phyloP scores from a whole-genome alignment of 2,329 filamentous ascomycete species.

The Boeremia exigua region DNA sequence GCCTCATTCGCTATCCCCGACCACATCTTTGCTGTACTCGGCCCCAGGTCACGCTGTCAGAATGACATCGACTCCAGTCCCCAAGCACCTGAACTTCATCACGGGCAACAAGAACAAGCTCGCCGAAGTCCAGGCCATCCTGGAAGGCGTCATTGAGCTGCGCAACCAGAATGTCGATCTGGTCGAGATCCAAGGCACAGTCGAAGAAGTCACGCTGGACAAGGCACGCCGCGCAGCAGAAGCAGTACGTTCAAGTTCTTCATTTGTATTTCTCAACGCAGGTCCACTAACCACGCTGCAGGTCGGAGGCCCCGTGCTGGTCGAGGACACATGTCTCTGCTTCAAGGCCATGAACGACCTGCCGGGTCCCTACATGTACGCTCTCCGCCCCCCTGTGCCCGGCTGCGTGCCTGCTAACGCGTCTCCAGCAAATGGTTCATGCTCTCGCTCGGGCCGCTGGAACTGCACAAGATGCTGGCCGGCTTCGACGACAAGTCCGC shows the following conservation, averaged over 20 bases:
- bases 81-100: constrained; percentile 81
- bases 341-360: constrained; percentile 91
- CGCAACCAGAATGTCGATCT: constrained; percentile 78
- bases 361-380: constrained; percentile 92
- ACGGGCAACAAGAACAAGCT: constrained; percentile 97
- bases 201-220: constrained; percentile 88
- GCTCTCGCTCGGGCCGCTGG: constrained; percentile 77
- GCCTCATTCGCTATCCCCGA: background rate
- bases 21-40: background rate
- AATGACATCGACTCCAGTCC: constrained; percentile 29
- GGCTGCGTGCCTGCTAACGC: constrained; percentile 1
- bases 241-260: constrained; percentile 59
- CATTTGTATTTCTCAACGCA: background rate
- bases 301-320: constrained; percentile 86
- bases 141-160: constrained; percentile 73
- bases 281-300: constrained; percentile 45
- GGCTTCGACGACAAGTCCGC: constrained; percentile 91
- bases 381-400: background rate
- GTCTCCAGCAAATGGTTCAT: constrained; percentile 90
- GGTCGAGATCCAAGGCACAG: constrained; percentile 86
- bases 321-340: constrained; percentile 94
- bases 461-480: constrained; percentile 87
- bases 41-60: background rate
- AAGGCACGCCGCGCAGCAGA: constrained; percentile 87
- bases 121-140: constrained; percentile 84